Conservation (phyloP, 257 asterid genomes). For the Phtheirospermum japonicum region DNA sequence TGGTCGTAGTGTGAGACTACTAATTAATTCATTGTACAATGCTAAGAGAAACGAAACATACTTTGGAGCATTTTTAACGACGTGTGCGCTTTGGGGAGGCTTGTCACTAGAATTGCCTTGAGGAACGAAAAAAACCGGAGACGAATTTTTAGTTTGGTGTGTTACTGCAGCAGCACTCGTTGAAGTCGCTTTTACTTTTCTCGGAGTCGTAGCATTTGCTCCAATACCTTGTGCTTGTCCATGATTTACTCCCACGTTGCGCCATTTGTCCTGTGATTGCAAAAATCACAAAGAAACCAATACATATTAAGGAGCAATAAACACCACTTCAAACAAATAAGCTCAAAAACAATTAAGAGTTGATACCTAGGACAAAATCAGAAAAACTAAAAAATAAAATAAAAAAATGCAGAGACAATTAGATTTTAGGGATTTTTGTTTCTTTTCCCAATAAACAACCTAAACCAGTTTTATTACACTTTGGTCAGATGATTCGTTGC, state of each 20-base stretch:
- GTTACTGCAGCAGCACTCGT: neutral
- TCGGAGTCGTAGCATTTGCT: neutral
- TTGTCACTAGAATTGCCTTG: neutral
- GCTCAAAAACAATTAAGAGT: too few relatives aligned
- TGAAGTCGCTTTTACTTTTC: neutral
- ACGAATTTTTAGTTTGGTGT: neutral
- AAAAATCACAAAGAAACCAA: neutral
- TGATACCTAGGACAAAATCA: too few relatives aligned
- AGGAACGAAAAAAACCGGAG: neutral
- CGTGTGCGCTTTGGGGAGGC: slow-evolving; percentile 1
- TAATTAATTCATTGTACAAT: too few relatives aligned
- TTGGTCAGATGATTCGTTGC: too few relatives aligned
- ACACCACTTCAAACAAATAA: too few relatives aligned
- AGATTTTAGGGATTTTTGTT: too few relatives aligned
- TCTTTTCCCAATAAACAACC: too few relatives aligned
- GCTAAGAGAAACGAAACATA: neutral
- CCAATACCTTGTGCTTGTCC: neutral
- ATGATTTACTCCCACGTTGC: neutral
- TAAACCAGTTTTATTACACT: too few relatives aligned
- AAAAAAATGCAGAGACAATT: too few relatives aligned
- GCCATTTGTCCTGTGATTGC: neutral
- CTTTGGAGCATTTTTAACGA: neutral
- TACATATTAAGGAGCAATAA: neutral
- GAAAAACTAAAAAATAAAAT: too few relatives aligned
- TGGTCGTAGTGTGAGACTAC: neutral